Percentiles rank a stretch among this genome's conserved stretches.
Conservation (phyloP, 2,329 filamentous ascomycete genomes). For the Celoporthe dispersa region DNA sequence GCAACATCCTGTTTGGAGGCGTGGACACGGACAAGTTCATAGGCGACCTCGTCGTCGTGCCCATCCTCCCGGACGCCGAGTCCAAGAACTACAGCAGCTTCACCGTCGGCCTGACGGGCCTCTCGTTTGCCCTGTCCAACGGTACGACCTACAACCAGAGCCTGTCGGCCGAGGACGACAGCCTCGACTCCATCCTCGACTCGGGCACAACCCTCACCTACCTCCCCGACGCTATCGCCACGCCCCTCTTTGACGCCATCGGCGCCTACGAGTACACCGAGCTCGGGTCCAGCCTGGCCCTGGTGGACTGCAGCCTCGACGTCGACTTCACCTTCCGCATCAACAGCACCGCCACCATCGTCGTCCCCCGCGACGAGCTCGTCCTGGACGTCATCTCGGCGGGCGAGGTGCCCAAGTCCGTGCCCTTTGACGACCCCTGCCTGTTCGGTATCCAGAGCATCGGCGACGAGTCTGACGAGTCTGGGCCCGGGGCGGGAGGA, state of each 20-base stretch:
- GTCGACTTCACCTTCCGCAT: slow-evolving; percentile 48
- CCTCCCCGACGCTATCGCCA: slow-evolving; percentile 57
- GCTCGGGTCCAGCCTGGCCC: slow-evolving; percentile 42
- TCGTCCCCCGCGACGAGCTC: slow-evolving; percentile 42
- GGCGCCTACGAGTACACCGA: slow-evolving; percentile 44
- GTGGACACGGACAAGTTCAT: slow-evolving; percentile 70
- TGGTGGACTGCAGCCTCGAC: slow-evolving; percentile 47
- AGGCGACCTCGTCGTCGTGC: slow-evolving; percentile 58
- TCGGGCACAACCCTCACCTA: slow-evolving; percentile 70
- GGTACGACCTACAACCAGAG: slow-evolving; percentile 39
- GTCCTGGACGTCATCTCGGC: slow-evolving; percentile 45
- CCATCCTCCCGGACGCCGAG: slow-evolving; percentile 54
- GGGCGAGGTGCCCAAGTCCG: slow-evolving; percentile 36
- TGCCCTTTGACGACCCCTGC: slow-evolving; percentile 51
- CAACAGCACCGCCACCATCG: slow-evolving; percentile 39
- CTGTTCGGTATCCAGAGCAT: slow-evolving; percentile 58
- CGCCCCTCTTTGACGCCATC: slow-evolving; percentile 43
- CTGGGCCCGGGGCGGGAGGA: slow-evolving; percentile 27
- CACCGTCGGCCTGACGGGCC: slow-evolving; percentile 43
- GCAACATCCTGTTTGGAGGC: slow-evolving; percentile 71
- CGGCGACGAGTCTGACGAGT: slow-evolving; percentile 30
- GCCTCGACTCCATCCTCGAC: slow-evolving; percentile 64
- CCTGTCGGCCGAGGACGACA: slow-evolving; percentile 35
- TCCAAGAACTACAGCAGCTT: slow-evolving; percentile 46
- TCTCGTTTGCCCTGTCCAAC: slow-evolving; percentile 46